These are phyloP conservation scores for Gnetum montanum DNA, from an alignment of 75 land plant genomes.

Conservation along the genomic window DNA sequence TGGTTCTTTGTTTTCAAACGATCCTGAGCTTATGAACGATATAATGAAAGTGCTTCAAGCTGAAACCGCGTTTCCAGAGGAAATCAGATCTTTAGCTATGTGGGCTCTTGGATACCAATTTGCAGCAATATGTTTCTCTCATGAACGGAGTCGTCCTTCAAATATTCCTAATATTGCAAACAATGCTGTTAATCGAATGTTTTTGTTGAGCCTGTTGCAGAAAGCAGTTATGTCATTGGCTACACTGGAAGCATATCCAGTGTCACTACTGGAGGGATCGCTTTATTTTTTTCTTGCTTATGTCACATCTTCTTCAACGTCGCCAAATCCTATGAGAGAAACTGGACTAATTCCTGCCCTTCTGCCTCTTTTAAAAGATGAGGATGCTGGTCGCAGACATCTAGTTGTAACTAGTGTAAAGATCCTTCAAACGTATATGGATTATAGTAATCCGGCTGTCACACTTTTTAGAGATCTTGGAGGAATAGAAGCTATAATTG, in stretches of 20 bases:
- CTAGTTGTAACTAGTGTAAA: slow-evolving; percentile 83
- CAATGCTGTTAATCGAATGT: slow-evolving; percentile 76
- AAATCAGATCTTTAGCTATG: slow-evolving; percentile 76
- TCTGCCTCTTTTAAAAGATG: slow-evolving; percentile 77
- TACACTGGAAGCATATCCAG: slow-evolving; percentile 44
- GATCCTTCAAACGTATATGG: slow-evolving; percentile 90
- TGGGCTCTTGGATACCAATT: slow-evolving; percentile 78
- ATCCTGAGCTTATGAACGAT: slow-evolving; percentile 95
- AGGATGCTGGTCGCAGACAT: slow-evolving; percentile 57
- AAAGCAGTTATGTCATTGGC: slow-evolving; percentile 68
- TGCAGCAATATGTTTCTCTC: slow-evolving; percentile 68
- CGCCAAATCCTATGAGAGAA: slow-evolving; percentile 71
- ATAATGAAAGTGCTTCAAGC: slow-evolving; percentile 71
- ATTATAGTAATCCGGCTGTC: slow-evolving; percentile 92
- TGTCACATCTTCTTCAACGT: slow-evolving; percentile 78
- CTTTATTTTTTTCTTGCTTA: slow-evolving; percentile 75
- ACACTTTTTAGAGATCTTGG: slow-evolving; percentile 79
- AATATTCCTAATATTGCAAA: slow-evolving; percentile 75
- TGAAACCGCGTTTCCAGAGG: slow-evolving; percentile 71
- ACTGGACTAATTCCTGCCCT: slow-evolving; percentile 94
- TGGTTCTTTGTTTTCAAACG: slow-evolving; percentile 90
- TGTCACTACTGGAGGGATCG: slow-evolving; percentile 78
- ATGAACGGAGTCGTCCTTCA: slow-evolving; percentile 74
- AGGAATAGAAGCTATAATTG: slow-evolving; percentile 67
- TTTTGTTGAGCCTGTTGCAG: slow-evolving; percentile 82